Evolutionary conservation across 2,329 filamentous ascomycete species (phyloP).

Genomic region (Fusarium euwallaceae): DNA sequence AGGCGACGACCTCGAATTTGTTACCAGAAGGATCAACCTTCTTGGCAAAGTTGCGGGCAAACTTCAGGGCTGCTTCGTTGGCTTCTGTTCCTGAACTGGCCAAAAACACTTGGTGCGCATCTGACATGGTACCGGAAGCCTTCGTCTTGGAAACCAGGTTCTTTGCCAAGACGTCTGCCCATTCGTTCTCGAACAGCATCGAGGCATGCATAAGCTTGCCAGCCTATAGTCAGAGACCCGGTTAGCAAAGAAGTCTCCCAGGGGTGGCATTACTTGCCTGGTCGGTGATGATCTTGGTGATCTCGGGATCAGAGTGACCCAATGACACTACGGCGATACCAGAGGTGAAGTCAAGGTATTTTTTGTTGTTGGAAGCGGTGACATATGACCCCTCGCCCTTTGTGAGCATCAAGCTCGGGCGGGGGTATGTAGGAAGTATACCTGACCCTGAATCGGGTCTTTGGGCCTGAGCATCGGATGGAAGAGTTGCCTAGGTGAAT

Average conservation of each 20-base stretch:
- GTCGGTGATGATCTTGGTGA: constrained; percentile 5
- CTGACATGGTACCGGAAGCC: constrained; percentile 8
- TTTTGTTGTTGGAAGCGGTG: not conserved
- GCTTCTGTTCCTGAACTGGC: constrained; percentile 9
- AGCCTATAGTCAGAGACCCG: not conserved
- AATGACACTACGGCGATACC: constrained; percentile 8
- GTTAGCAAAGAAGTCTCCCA: not conserved
- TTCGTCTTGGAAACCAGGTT: constrained; percentile 9
- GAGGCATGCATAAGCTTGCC: constrained; percentile 14
- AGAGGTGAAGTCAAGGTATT: constrained; percentile 11
- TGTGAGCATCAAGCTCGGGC: constrained; percentile 1
- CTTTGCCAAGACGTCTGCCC: constrained; percentile 4
- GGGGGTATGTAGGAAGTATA: constrained; percentile 13
- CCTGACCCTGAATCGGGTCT: not conserved
- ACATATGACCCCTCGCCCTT: constrained; percentile 10
- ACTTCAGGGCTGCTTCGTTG: constrained; percentile 15
- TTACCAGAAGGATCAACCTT: constrained; percentile 1
- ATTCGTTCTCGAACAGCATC: constrained; percentile 14
- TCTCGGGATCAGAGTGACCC: constrained; percentile 4
- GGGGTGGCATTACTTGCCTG: not conserved
- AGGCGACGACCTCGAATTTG: constrained; percentile 6
- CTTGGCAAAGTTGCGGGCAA: constrained; percentile 8
- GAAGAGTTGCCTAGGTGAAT: not conserved
- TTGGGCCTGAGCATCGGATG: not conserved
- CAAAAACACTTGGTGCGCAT: constrained; percentile 10